phyloP scores from a whole-genome alignment of 257 asterid species.

The Ilex aquifolium region DNA sequence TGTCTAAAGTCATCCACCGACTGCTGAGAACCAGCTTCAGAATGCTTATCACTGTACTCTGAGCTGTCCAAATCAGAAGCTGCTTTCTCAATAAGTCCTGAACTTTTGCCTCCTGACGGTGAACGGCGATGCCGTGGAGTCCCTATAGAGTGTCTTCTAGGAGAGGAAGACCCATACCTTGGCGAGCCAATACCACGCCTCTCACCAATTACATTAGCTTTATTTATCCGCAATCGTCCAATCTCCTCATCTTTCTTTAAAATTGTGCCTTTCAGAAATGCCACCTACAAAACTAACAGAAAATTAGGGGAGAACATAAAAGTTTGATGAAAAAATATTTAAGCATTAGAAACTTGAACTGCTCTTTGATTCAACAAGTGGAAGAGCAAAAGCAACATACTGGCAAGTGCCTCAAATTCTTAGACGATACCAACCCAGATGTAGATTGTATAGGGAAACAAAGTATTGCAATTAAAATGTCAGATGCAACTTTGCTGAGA shows the following conservation, averaged over 20 bases:
- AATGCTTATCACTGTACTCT: conserved; percentile 75
- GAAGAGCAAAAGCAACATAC: neutral
- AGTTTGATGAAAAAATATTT: no score
- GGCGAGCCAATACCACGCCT: conserved; percentile 35
- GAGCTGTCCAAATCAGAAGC: conserved; percentile 74
- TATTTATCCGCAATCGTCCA: conserved; percentile 41
- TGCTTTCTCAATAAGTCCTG: conserved; percentile 37
- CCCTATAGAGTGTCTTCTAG: conserved; percentile 54
- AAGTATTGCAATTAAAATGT: no score
- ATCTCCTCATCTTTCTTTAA: conserved; percentile 80
- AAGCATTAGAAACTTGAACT: neutral
- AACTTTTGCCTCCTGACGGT: conserved; percentile 33
- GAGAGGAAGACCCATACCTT: conserved; percentile 55
- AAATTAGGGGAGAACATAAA: neutral
- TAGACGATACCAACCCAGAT: no score
- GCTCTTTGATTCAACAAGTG: neutral
- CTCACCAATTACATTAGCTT: conserved; percentile 39
- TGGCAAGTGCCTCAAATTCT: no score
- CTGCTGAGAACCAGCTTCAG: conserved; percentile 85
- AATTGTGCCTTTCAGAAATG: conserved; percentile 61
- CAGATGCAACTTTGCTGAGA: no score
- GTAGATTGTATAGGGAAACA: no score
- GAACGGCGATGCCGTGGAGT: conserved; percentile 30
- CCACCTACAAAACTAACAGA: conserved; percentile 43
- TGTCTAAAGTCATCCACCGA: conserved; percentile 70